These are phyloP conservation scores for Lepidium africanum DNA, from an alignment of 345 rosid species.

Conservation along the genomic window DNA sequence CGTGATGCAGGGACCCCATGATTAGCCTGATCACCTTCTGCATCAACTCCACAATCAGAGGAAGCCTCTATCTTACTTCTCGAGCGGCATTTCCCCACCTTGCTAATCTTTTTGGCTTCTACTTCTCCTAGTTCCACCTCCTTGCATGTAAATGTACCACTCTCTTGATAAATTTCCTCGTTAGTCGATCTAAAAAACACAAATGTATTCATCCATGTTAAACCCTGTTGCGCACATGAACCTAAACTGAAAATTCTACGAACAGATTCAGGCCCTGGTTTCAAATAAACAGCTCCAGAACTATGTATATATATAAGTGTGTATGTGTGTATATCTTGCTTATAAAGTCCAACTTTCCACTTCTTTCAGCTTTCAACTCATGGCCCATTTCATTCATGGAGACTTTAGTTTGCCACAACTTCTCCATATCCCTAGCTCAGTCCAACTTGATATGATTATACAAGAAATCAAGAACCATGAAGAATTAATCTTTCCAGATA, in stretches of 20 bases:
- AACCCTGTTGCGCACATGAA: not conserved
- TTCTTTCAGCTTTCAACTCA: not conserved
- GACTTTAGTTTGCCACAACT: not conserved
- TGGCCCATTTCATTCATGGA: not conserved
- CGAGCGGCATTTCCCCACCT: conserved; percentile 58
- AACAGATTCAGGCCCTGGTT: not conserved
- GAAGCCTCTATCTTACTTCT: conserved; percentile 57
- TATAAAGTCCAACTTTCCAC: not conserved
- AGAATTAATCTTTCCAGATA: not conserved
- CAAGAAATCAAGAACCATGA: not conserved
- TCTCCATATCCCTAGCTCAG: not conserved
- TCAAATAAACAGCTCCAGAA: not conserved
- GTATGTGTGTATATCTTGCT: not conserved
- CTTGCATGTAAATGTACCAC: conserved; percentile 35
- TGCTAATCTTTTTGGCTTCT: conserved; percentile 50
- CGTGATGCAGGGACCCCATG: conserved; percentile 64
- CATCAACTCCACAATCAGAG: conserved; percentile 70
- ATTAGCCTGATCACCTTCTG: conserved; percentile 61
- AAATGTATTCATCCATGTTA: not conserved
- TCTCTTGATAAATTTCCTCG: conserved; percentile 57
- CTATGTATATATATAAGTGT: not conserved
- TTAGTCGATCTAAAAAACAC: conserved; percentile 35
- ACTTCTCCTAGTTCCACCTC: conserved; percentile 49
- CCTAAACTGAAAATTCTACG: not conserved
- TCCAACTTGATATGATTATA: not conserved